Conservation (phyloP, 805 yeast species). For the Maudiozyma barnettii region DNA sequence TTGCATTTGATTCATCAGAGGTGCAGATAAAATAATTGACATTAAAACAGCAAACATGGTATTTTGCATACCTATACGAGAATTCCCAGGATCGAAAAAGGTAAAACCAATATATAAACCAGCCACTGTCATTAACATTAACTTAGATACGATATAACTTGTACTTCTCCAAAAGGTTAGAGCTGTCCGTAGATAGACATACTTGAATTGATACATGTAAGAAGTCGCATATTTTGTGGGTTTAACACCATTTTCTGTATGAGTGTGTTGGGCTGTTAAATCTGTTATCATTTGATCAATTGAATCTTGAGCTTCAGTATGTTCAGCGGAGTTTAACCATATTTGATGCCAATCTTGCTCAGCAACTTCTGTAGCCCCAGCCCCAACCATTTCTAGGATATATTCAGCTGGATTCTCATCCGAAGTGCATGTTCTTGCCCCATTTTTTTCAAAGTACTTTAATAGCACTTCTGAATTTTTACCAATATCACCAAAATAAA, state of each 20-base stretch:
- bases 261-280: conserved; percentile 11
- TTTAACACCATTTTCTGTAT: conserved; percentile 6
- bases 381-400: conserved; percentile 59
- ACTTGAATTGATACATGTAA: conserved; percentile 24
- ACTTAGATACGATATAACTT: conserved; percentile 33
- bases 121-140: conserved; percentile 35
- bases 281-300: conserved; percentile 42
- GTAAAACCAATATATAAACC: conserved; percentile 46
- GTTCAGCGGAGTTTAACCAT: conserved; percentile 41
- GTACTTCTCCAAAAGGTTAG: conserved; percentile 33
- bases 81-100: conserved; percentile 42
- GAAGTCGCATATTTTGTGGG: conserved; percentile 18
- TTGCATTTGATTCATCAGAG: conserved; percentile 33
- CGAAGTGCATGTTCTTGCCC: conserved; percentile 50
- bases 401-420: conserved; percentile 63
- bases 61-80: conserved; percentile 34
- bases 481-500: conserved; percentile 61
- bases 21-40: conserved; percentile 33
- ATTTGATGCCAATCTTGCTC: conserved; percentile 45
- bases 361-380: conserved; percentile 57
- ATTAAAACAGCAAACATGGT: conserved; percentile 32
- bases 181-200: conserved; percentile 26
- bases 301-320: conserved; percentile 31
- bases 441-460: conserved; percentile 52
- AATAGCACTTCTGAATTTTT: conserved; percentile 43